A percentile compares a stretch with the other conserved stretches of the same genome.
These are phyloP conservation scores for Russula earlei DNA, from an alignment of 768 basidiomycete species.

Conservation along the genomic window DNA sequence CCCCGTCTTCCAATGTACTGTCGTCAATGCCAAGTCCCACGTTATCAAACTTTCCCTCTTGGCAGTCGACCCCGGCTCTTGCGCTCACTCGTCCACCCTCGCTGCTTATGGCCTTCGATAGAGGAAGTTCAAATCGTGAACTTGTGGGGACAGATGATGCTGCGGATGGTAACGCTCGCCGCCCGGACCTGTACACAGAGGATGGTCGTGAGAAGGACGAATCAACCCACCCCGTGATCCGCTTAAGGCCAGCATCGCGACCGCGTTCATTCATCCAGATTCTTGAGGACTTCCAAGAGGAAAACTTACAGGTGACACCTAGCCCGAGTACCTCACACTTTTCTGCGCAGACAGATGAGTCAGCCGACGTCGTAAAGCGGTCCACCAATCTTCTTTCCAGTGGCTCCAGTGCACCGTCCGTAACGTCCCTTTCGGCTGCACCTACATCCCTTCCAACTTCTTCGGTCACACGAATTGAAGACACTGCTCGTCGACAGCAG, in stretches of 20 bases:
- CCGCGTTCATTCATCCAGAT: constrained; percentile 61
- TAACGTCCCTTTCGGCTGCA: background rate
- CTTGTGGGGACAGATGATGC: constrained; percentile 21
- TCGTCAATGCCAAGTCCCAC: constrained; percentile 37
- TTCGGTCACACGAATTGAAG: constrained; percentile 35
- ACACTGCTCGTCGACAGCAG: constrained; percentile 53
- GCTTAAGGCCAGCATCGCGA: constrained; percentile 30
- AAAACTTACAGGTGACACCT: background rate
- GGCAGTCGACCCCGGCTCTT: constrained; percentile 39
- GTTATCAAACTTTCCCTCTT: constrained; percentile 45
- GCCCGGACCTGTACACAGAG: background rate
- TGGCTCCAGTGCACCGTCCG: constrained; percentile 5
- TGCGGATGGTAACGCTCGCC: background rate
- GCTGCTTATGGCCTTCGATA: constrained; percentile 35
- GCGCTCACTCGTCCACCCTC: constrained; percentile 22
- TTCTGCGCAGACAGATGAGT: constrained; percentile 22
- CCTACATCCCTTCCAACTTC: background rate
- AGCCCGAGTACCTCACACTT: constrained; percentile 25
- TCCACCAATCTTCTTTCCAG: constrained; percentile 17
- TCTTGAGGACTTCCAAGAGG: constrained; percentile 48
- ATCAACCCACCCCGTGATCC: constrained; percentile 21
- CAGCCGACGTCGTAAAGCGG: constrained; percentile 19
- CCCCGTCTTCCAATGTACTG: constrained; percentile 16
- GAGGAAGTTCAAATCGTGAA: constrained; percentile 22
- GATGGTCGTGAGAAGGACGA: constrained; percentile 10